These are phyloP conservation scores for Candida coleopterorum DNA, from an alignment of 805 yeast species.

Conservation along the genomic window DNA sequence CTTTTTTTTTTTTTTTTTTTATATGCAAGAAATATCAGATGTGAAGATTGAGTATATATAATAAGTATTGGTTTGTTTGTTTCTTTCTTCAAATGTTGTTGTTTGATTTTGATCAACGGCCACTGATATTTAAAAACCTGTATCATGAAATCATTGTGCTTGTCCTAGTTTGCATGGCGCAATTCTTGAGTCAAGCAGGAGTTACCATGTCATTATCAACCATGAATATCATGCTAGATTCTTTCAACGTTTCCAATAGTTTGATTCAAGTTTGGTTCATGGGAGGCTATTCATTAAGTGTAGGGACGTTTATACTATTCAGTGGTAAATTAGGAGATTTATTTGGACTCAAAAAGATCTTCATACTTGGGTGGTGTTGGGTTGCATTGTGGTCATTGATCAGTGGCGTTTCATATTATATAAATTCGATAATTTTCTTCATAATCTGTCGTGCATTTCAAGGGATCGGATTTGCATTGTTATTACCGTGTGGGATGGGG, in stretches of 20 bases:
- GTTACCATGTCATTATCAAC: conserved; percentile 35
- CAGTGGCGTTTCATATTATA: conserved; percentile 52
- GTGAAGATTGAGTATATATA: too few relatives aligned
- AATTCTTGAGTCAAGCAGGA: conserved; percentile 33
- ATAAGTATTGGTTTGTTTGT: too few relatives aligned
- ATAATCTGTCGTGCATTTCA: conserved; percentile 55
- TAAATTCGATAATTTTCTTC: conserved; percentile 46
- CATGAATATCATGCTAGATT: conserved; percentile 30
- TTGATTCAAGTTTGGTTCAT: conserved; percentile 54
- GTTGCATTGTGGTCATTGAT: conserved; percentile 53
- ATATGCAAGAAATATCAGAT: too few relatives aligned
- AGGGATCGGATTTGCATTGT: conserved; percentile 59
- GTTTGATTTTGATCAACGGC: conserved; percentile 9
- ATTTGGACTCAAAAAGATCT: conserved; percentile 55
- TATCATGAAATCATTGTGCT: conserved; percentile 23
- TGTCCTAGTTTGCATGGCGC: conserved; percentile 25
- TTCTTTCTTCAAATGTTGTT: too few relatives aligned
- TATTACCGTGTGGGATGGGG: conserved; percentile 59
- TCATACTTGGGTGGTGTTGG: conserved; percentile 54
- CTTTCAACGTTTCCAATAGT: conserved; percentile 11
- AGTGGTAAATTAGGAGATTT: conserved; percentile 72
- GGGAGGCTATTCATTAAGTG: conserved; percentile 66
- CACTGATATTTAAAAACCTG: conserved; percentile 13
- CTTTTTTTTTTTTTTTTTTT: too few relatives aligned
- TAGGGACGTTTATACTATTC: conserved; percentile 67